Percentiles rank a stretch among this genome's conserved stretches.
These are phyloP conservation scores for Fonsecaea pedrosoi DNA, from an alignment of 2,329 filamentous ascomycete genomes.

Conservation along the genomic window DNA sequence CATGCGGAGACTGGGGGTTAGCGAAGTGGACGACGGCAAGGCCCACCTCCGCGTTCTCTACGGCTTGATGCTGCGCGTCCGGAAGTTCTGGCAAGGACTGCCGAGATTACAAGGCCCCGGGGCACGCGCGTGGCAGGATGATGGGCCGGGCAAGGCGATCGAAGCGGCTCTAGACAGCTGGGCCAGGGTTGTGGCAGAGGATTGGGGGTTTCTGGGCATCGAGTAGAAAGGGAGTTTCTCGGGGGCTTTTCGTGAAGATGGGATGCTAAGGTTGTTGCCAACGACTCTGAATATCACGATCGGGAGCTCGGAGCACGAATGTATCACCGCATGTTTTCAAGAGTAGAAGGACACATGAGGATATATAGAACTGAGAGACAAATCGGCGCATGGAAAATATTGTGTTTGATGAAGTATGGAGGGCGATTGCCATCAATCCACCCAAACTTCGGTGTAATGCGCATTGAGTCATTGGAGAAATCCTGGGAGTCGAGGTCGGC, in stretches of 20 bases:
- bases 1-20: background rate
- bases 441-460: background rate
- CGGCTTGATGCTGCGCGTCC: constrained; percentile 72
- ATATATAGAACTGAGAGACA: background rate
- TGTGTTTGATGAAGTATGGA: background rate
- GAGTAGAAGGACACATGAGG: background rate
- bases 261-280: background rate
- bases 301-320: background rate
- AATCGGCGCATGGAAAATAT: background rate
- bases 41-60: constrained; percentile 84
- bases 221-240: background rate
- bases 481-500: background rate
- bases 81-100: constrained; percentile 55
- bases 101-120: constrained; percentile 34
- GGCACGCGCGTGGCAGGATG: constrained; percentile 37
- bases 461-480: background rate
- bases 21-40: constrained; percentile 47
- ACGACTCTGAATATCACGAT: background rate
- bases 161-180: constrained; percentile 33
- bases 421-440: background rate
- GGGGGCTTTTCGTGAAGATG: background rate
- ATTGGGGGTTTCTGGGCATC: constrained; percentile 22
- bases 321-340: background rate
- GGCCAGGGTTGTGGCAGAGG: constrained; percentile 28
- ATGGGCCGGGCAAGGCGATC: constrained; percentile 33